Evolutionary conservation across 805 yeast genomes (phyloP).

Genomic region (Hanseniaspora singularis): DNA sequence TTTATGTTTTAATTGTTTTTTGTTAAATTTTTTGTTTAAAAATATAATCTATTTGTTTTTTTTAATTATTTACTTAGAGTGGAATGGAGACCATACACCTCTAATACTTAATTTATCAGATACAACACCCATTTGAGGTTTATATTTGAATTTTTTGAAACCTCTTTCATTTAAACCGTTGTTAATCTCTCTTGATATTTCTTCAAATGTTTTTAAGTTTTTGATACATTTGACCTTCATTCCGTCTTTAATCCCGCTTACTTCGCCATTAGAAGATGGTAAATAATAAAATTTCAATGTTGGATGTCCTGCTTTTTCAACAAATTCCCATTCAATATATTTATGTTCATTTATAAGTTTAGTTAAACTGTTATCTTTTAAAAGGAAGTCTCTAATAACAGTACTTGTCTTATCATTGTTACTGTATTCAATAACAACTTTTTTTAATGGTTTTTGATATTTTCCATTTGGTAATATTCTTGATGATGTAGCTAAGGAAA

Average conservation of each 20-base stretch:
- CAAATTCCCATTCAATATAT: slow-evolving; percentile 57
- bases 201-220: slow-evolving; percentile 59
- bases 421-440: slow-evolving; percentile 67
- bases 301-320: slow-evolving; percentile 62
- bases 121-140: slow-evolving; percentile 36
- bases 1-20: no score
- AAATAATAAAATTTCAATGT: slow-evolving; percentile 48
- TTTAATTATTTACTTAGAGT: slow-evolving; percentile 32
- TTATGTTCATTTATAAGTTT: slow-evolving; percentile 50
- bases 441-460: slow-evolving; percentile 68
- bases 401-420: slow-evolving; percentile 92
- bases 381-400: slow-evolving; percentile 57
- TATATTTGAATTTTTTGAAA: slow-evolving; percentile 7
- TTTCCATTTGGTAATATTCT: slow-evolving; percentile 56
- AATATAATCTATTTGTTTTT: neutral
- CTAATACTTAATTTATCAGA: slow-evolving; percentile 74
- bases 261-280: slow-evolving; percentile 39
- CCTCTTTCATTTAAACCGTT: slow-evolving; percentile 44
- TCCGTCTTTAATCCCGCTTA: slow-evolving; percentile 63
- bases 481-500: slow-evolving; percentile 45
- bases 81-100: slow-evolving; percentile 97
- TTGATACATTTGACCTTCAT: slow-evolving; percentile 51
- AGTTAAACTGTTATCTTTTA: slow-evolving; percentile 40
- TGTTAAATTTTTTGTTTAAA: no score
- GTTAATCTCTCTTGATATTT: slow-evolving; percentile 40